Conservation (phyloP, 768 basidiomycete species). For the Saitozyma podzolica region DNA sequence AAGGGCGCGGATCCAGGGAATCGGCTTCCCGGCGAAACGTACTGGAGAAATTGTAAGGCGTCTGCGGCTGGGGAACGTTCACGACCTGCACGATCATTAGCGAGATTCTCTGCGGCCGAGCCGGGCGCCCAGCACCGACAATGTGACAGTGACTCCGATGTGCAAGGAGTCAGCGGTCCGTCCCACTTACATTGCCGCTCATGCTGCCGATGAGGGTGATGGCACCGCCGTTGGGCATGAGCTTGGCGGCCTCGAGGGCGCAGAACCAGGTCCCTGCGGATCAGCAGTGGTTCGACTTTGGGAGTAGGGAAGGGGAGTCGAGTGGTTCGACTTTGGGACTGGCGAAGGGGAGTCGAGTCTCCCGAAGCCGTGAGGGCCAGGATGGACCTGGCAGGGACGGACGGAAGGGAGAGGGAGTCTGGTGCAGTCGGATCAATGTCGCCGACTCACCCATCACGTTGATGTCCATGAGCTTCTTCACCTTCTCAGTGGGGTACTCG, state of each 20-base stretch:
- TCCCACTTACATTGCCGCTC: constrained; percentile 72
- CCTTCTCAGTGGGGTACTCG: constrained; percentile 85
- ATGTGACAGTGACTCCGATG: constrained; percentile 11
- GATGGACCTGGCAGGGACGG: not conserved
- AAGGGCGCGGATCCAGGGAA: not conserved
- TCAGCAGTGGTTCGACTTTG: not conserved
- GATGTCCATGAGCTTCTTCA: constrained; percentile 81
- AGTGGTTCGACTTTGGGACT: not conserved
- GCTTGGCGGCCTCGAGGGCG: constrained; percentile 89
- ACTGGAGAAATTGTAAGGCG: constrained; percentile 91
- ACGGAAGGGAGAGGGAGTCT: too few relatives aligned
- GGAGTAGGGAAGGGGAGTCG: not conserved
- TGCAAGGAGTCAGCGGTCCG: not conserved
- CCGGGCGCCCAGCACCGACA: too few relatives aligned
- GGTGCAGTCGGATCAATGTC: too few relatives aligned
- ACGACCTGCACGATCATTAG: constrained; percentile 61
- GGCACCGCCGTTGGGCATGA: constrained; percentile 78
- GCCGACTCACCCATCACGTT: constrained; percentile 73
- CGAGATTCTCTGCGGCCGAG: too few relatives aligned
- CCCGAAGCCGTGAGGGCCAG: not conserved
- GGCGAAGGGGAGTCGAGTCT: not conserved
- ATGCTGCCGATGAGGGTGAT: constrained; percentile 87
- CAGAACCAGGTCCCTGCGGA: constrained; percentile 70
- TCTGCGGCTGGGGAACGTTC: constrained; percentile 89
- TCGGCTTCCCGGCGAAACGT: constrained; percentile 6